A percentile compares a stretch with the other conserved stretches of the same genome.
These are phyloP conservation scores for Pythium periplocum DNA, from an alignment of 352 stramenopile species.

Conservation along the genomic window DNA sequence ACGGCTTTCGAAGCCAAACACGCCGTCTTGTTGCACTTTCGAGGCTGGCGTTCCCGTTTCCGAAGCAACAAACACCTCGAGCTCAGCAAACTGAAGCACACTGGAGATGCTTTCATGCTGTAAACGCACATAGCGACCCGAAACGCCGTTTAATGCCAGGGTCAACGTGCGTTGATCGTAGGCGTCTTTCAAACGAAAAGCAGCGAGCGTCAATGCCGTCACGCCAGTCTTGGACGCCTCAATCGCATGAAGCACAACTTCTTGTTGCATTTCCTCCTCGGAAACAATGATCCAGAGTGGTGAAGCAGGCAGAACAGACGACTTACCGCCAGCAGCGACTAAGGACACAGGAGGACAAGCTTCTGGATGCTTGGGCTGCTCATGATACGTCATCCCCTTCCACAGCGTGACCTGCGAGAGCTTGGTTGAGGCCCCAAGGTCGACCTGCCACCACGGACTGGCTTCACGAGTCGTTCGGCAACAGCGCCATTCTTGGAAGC, in stretches of 20 bases:
- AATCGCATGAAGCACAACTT: constrained; percentile 5
- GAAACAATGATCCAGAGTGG: constrained; percentile 61
- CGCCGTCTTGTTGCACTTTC: constrained; percentile 32
- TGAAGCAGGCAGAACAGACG: constrained; percentile 20
- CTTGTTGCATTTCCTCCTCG: constrained; percentile 17
- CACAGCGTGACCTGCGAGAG: constrained; percentile 54
- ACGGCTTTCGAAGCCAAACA: constrained; percentile 42
- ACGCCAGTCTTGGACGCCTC: not conserved
- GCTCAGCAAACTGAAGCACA: constrained; percentile 58
- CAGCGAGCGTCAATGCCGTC: constrained; percentile 7
- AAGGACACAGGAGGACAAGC: constrained; percentile 32
- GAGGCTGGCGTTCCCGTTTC: not conserved
- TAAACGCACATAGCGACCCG: constrained; percentile 52
- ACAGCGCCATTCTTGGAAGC: constrained; percentile 64
- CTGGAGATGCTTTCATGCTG: constrained; percentile 36
- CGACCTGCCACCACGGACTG: constrained; percentile 71
- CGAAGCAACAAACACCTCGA: constrained; percentile 40
- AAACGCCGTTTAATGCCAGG: constrained; percentile 10
- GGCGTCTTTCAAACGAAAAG: constrained; percentile 7
- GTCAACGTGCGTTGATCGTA: constrained; percentile 19
- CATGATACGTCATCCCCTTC: constrained; percentile 71
- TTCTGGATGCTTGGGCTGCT: constrained; percentile 38
- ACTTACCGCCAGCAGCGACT: constrained; percentile 18
- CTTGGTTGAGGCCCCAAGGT: constrained; percentile 29
- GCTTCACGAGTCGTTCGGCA: constrained; percentile 49